Conservation (phyloP, 2,329 filamentous ascomycete genomes). For the Epichloe glyceriae region DNA sequence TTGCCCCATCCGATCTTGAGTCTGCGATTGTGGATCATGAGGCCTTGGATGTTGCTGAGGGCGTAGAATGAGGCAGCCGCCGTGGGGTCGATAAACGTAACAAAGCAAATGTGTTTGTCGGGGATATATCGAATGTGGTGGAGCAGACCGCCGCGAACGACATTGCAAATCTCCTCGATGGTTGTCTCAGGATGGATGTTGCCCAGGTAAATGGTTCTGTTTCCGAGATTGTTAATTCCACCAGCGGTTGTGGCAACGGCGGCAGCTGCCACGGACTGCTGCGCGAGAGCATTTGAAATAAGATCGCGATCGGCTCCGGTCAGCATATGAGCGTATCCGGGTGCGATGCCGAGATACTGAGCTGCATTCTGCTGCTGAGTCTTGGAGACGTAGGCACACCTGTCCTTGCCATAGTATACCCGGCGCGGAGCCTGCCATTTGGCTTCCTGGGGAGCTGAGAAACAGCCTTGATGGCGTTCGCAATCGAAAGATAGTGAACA, state of each 20-base stretch:
- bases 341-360: conserved; percentile 93
- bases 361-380: conserved; percentile 98
- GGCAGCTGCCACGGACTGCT: conserved; percentile 93
- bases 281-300: conserved; percentile 89
- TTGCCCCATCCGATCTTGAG: conserved; percentile 99
- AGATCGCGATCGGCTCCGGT: conserved; percentile 93
- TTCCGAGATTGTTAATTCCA: conserved; percentile 93
- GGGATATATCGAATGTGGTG: conserved; percentile 99
- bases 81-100: conserved; percentile 97
- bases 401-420: conserved; percentile 97
- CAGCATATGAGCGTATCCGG: conserved; percentile 89
- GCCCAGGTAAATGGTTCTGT: conserved; percentile 92
- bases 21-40: conserved; percentile 98
- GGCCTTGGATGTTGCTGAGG: conserved; percentile 86
- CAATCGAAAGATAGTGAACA: conserved; percentile 92
- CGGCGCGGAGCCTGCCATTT: conserved; percentile 95
- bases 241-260: conserved; percentile 94
- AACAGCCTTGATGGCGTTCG: conserved; percentile 96
- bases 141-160: conserved; percentile 85
- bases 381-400: conserved; percentile 97
- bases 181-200: conserved; percentile 99
- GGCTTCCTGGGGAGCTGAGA: conserved; percentile 84
- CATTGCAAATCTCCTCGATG: conserved; percentile 98
- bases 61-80: conserved; percentile 97
- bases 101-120: conserved; percentile 99